phyloP scores from a whole-genome alignment of 2,329 filamentous ascomycete genomes.

The Cryphonectria carpinicola region DNA sequence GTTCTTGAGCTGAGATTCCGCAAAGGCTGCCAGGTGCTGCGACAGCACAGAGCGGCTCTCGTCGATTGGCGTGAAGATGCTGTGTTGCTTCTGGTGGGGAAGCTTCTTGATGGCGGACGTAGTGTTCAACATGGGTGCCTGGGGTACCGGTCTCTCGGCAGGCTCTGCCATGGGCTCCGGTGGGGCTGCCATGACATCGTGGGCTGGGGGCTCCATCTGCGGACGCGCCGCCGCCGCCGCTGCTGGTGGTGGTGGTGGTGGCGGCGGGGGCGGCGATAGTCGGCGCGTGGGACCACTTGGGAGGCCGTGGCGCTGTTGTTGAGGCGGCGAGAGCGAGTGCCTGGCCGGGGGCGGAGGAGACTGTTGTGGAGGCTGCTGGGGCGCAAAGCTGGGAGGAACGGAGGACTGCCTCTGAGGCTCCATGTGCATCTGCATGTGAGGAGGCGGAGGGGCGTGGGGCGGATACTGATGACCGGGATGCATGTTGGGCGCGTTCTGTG shows the following conservation, averaged over 20 bases:
- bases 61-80: constrained; percentile 97
- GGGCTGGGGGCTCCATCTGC: constrained; percentile 48
- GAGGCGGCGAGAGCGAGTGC: constrained; percentile 63
- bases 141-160: constrained; percentile 45
- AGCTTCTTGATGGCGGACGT: constrained; percentile 61
- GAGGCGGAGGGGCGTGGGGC: constrained; percentile 42
- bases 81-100: constrained; percentile 80
- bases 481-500: constrained; percentile 53
- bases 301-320: constrained; percentile 56
- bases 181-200: constrained; percentile 55
- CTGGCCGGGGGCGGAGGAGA: constrained; percentile 53
- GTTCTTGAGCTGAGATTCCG: constrained; percentile 48
- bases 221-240: constrained; percentile 54
- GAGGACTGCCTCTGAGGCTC: constrained; percentile 71
- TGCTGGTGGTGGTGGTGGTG: constrained; percentile 55
- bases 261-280: constrained; percentile 58
- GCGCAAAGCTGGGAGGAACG: constrained; percentile 67
- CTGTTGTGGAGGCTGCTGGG: constrained; percentile 62
- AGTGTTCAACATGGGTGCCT: constrained; percentile 54
- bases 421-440: constrained; percentile 69
- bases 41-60: constrained; percentile 87
- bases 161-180: constrained; percentile 51
- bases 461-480: constrained; percentile 44
- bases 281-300: constrained; percentile 51
- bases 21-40: constrained; percentile 75